Percentiles rank a stretch among this genome's conserved stretches.
Conservation (phyloP, 768 basidiomycete species). For the Podaxis sp. region DNA sequence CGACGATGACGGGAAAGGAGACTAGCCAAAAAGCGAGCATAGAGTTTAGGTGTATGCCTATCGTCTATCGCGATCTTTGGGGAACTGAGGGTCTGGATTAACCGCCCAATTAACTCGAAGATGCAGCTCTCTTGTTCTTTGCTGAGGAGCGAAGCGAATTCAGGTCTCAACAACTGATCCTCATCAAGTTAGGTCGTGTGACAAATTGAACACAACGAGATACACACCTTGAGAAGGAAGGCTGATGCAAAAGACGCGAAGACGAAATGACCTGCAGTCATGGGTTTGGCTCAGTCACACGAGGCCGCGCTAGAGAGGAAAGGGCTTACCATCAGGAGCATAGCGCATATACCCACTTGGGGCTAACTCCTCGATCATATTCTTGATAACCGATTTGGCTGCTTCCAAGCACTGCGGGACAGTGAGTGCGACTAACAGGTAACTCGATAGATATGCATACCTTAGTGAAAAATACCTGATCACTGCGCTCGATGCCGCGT, state of each 20-base stretch:
- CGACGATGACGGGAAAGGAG: slow-evolving; percentile 65
- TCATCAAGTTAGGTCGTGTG: background rate
- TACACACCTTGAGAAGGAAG: slow-evolving; percentile 70
- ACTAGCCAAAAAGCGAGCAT: slow-evolving; percentile 76
- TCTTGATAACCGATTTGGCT: slow-evolving; percentile 61
- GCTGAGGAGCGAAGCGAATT: slow-evolving; percentile 59
- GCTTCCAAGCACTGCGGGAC: slow-evolving; percentile 57
- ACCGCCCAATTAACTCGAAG: slow-evolving; percentile 63
- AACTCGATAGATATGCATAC: slow-evolving; percentile 27
- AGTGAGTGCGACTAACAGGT: background rate
- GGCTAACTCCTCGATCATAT: slow-evolving; percentile 60
- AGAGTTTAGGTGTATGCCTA: slow-evolving; percentile 74
- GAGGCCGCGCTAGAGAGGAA: background rate
- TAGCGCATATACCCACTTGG: slow-evolving; percentile 76
- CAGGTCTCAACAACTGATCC: slow-evolving; percentile 62
- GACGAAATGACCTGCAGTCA: slow-evolving; percentile 59
- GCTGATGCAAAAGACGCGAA: slow-evolving; percentile 81
- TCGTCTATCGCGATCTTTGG: slow-evolving; percentile 78
- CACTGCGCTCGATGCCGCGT: slow-evolving; percentile 57
- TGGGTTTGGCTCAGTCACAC: background rate
- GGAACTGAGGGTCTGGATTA: slow-evolving; percentile 69
- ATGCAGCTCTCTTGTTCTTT: slow-evolving; percentile 66
- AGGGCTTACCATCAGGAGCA: slow-evolving; percentile 63
- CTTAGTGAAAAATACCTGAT: slow-evolving; percentile 65
- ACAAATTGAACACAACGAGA: background rate